A percentile compares a stretch with the other conserved stretches of the same genome.
Conservation (phyloP, 768 basidiomycete genomes). For the Pleurotus sapidus region DNA sequence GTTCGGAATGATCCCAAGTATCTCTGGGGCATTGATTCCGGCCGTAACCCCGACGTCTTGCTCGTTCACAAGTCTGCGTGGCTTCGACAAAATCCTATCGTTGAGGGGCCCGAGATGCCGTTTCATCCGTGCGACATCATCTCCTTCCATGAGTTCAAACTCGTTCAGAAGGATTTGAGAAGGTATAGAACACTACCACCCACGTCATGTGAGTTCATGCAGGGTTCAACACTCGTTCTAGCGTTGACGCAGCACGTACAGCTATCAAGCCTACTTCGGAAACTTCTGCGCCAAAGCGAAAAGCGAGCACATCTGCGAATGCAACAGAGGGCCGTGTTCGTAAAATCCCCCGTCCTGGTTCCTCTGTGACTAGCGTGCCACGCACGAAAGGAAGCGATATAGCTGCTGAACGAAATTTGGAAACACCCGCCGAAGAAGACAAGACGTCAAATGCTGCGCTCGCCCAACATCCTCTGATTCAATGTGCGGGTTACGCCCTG, state of each 20-base stretch:
- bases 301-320: not conserved
- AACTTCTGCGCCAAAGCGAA: not conserved
- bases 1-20: conserved; percentile 6
- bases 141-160: conserved; percentile 7
- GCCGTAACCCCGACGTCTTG: conserved; percentile 6
- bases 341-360: no score
- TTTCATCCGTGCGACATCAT: conserved; percentile 1
- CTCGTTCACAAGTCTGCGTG: not conserved
- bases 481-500: conserved; percentile 23
- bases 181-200: not conserved
- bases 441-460: not conserved
- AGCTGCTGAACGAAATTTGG: not conserved
- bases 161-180: not conserved
- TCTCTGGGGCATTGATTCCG: not conserved
- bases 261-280: not conserved
- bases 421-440: not conserved
- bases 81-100: not conserved
- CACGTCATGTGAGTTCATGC: not conserved
- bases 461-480: conserved; percentile 1
- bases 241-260: not conserved
- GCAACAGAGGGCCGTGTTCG: no score
- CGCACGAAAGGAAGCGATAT: not conserved
- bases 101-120: not conserved
- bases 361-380: not conserved
- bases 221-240: not conserved